These are phyloP conservation scores for Dactylellina haptotyla DNA, from an alignment of 2,329 filamentous ascomycete genomes.

Conservation along the genomic window DNA sequence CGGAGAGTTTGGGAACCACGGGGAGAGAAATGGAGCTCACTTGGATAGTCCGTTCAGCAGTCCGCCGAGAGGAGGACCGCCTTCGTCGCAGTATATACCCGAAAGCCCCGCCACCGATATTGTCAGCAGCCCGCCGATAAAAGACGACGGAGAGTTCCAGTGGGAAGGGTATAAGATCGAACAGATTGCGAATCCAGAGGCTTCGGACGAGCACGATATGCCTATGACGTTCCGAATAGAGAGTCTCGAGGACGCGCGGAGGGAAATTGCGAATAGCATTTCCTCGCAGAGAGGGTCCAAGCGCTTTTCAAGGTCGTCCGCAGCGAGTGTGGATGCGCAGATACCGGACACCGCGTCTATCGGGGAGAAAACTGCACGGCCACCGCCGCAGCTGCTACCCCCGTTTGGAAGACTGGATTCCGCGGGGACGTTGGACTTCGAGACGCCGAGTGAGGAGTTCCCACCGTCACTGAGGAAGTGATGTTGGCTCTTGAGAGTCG, in stretches of 20 bases:
- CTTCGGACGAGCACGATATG: conserved; percentile 20
- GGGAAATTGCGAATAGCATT: conserved; percentile 50
- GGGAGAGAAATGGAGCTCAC: conserved; percentile 16
- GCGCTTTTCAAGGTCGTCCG: conserved; percentile 34
- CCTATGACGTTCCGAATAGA: conserved; percentile 41
- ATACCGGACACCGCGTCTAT: conserved; percentile 43
- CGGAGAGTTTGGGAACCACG: background rate
- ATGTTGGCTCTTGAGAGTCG: background rate
- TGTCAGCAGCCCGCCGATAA: conserved; percentile 39
- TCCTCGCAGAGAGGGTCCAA: conserved; percentile 38
- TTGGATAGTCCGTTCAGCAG: conserved; percentile 27
- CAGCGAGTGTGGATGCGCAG: conserved; percentile 17
- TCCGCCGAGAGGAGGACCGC: conserved; percentile 30
- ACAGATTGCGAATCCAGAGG: conserved; percentile 27
- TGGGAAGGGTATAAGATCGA: conserved; percentile 49
- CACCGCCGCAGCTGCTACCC: conserved; percentile 24
- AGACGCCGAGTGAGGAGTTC: conserved; percentile 49
- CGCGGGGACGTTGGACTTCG: conserved; percentile 26
- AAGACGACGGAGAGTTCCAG: conserved; percentile 43
- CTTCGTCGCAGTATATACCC: conserved; percentile 35
- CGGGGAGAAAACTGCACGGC: conserved; percentile 14
- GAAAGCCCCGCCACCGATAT: conserved; percentile 51
- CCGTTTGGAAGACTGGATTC: conserved; percentile 43
- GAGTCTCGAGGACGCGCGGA: conserved; percentile 36
- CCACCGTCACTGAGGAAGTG: conserved; percentile 35